phyloP scores from a whole-genome alignment of 805 yeast genomes.

The Candida vaughaniae region DNA sequence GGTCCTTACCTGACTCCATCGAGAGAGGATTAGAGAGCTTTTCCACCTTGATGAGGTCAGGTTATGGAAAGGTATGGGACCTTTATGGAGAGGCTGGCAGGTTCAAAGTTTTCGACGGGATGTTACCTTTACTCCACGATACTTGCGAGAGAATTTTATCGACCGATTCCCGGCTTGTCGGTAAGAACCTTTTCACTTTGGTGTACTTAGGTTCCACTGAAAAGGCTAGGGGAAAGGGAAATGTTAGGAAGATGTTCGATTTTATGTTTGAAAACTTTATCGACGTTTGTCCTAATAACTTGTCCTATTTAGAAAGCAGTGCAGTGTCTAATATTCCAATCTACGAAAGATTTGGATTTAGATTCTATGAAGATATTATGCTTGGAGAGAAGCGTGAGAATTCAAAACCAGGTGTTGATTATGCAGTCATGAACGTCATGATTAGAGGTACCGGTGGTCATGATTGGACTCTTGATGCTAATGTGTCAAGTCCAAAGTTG shows the following conservation, averaged over 20 bases:
- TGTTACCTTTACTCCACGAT: conserved; percentile 53
- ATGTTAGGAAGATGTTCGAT: conserved; percentile 49
- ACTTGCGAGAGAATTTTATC: conserved; percentile 43
- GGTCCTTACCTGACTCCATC: conserved; percentile 49
- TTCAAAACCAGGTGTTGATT: conserved; percentile 37
- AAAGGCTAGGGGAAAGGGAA: conserved; percentile 56
- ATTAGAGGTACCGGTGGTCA: conserved; percentile 36
- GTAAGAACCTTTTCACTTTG: conserved; percentile 39
- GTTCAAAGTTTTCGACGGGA: conserved; percentile 46
- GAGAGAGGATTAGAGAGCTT: conserved; percentile 45
- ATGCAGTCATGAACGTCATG: conserved; percentile 45
- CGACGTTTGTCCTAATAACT: conserved; percentile 36
- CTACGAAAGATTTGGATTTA: conserved; percentile 51
- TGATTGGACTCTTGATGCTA: conserved; percentile 28
- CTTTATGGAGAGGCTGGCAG: conserved; percentile 48
- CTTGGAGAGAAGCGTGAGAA: conserved; percentile 32
- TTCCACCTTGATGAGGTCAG: conserved; percentile 49
- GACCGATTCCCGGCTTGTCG: conserved; percentile 38
- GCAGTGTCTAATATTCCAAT: conserved; percentile 49
- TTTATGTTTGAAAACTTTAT: conserved; percentile 47
- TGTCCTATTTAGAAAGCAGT: conserved; percentile 53
- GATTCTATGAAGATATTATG: conserved; percentile 48
- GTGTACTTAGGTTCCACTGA: conserved; percentile 45
- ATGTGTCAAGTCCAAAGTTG: background rate
- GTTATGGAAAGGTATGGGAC: conserved; percentile 53